phyloP scores from a whole-genome alignment of 306 rosid genomes.

The Cucumis hystrix region DNA sequence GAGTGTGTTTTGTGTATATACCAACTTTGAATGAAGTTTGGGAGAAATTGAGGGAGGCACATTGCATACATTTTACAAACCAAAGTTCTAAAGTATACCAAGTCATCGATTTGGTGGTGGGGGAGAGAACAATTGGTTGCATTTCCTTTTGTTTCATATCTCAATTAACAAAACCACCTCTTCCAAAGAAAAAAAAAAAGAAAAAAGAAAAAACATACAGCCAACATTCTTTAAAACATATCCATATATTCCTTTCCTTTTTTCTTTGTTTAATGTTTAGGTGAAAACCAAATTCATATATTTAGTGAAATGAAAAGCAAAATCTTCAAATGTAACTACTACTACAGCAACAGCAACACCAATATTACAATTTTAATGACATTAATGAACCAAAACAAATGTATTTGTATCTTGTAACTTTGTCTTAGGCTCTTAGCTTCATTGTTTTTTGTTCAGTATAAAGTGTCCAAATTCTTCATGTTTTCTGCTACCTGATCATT shows the following conservation, averaged over 20 bases:
- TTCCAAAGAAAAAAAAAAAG: not conserved
- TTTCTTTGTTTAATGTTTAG: not conserved
- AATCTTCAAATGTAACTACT: not conserved
- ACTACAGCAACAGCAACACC: not conserved
- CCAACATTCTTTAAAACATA: not conserved
- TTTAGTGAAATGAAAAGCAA: not conserved
- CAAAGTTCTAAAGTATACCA: not conserved
- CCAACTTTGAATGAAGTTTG: not conserved
- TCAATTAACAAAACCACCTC: not conserved
- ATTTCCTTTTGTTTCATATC: not conserved
- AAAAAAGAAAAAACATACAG: not conserved
- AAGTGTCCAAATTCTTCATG: too few species aligned
- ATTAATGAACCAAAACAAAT: not conserved
- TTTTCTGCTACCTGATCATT: too few species aligned
- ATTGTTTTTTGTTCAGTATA: not conserved
- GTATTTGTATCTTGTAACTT: not conserved
- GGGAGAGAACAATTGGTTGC: not conserved
- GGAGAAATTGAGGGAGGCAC: not conserved
- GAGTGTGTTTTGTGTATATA: not conserved
- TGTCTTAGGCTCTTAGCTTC: not conserved
- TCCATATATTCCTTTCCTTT: not conserved
- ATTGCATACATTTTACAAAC: constrained; percentile 1
- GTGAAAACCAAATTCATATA: not conserved
- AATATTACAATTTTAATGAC: not conserved
- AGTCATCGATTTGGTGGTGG: not conserved